Conservation (phyloP, 257 asterid genomes). For the Ajuga chamaepitys region DNA sequence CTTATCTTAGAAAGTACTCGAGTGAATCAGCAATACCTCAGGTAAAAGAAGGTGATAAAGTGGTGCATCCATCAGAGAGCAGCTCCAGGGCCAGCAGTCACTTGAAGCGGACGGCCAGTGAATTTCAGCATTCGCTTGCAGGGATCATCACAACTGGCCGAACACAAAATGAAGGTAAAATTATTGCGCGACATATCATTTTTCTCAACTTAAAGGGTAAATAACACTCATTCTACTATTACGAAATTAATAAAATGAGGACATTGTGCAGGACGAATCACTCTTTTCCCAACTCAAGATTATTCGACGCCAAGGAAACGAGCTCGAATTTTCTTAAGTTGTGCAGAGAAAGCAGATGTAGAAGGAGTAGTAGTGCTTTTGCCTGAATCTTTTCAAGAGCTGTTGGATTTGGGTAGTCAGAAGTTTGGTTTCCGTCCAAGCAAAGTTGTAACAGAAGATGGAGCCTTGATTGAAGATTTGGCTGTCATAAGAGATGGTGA, state of each 20-base stretch:
- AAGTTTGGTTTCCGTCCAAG: slow-evolving; percentile 45
- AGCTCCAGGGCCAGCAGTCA: background rate
- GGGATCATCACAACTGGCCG: slow-evolving; percentile 54
- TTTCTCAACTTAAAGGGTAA: no score
- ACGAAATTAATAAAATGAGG: no score
- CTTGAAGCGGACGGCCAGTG: slow-evolving; percentile 20
- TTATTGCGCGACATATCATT: background rate
- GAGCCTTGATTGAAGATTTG: slow-evolving; percentile 53
- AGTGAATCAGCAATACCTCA: slow-evolving; percentile 46
- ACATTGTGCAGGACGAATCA: slow-evolving; percentile 28
- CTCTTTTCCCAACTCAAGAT: slow-evolving; percentile 16
- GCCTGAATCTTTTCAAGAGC: slow-evolving; percentile 49
- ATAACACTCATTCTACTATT: background rate
- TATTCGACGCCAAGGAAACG: slow-evolving; percentile 6
- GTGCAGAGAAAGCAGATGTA: slow-evolving; percentile 32
- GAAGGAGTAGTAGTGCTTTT: slow-evolving; percentile 37
- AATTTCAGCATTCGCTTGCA: slow-evolving; percentile 53
- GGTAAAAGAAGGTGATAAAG: slow-evolving; percentile 1
- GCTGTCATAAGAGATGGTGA: slow-evolving; percentile 67
- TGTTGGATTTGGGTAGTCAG: slow-evolving; percentile 47
- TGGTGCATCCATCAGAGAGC: background rate
- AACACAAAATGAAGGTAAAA: slow-evolving; percentile 39
- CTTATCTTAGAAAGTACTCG: slow-evolving; percentile 45
- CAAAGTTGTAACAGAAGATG: slow-evolving; percentile 39
- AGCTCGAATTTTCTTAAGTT: slow-evolving; percentile 46